Conservation (phyloP, 2,329 filamentous ascomycete species). For the Stemphylium lycopersici region DNA sequence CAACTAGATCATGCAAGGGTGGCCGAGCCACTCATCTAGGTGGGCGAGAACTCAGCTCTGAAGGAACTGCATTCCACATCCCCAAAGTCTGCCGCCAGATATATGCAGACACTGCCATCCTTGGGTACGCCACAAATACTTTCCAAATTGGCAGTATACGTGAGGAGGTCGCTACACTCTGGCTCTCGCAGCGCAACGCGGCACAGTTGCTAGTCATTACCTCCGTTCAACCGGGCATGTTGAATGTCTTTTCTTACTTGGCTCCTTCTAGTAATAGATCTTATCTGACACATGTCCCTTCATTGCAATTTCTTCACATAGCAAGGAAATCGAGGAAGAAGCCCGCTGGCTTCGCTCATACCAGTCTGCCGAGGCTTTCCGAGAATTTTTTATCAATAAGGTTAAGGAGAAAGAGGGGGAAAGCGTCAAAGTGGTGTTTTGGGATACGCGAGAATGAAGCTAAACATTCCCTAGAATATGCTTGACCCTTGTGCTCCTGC, state of each 20-base stretch:
- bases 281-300: not conserved
- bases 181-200: not conserved
- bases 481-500: no score
- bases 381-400: not conserved
- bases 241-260: not conserved
- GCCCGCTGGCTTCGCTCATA: no score
- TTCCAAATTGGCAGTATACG: not conserved
- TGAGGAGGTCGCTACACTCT: not conserved
- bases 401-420: not conserved
- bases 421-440: not conserved
- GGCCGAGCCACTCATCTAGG: not conserved
- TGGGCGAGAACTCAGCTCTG: not conserved
- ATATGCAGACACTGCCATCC: not conserved
- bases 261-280: not conserved
- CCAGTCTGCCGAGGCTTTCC: no score
- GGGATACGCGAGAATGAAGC: no score
- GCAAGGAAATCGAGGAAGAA: no score
- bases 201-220: not conserved
- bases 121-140: not conserved
- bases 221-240: not conserved
- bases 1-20: no score
- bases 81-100: not conserved
- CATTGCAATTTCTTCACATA: not conserved
- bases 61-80: not conserved
- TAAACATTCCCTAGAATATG: no score